These are phyloP conservation scores for Colletotrichum tofieldiae DNA, from an alignment of 2,329 filamentous ascomycete species.

Conservation along the genomic window DNA sequence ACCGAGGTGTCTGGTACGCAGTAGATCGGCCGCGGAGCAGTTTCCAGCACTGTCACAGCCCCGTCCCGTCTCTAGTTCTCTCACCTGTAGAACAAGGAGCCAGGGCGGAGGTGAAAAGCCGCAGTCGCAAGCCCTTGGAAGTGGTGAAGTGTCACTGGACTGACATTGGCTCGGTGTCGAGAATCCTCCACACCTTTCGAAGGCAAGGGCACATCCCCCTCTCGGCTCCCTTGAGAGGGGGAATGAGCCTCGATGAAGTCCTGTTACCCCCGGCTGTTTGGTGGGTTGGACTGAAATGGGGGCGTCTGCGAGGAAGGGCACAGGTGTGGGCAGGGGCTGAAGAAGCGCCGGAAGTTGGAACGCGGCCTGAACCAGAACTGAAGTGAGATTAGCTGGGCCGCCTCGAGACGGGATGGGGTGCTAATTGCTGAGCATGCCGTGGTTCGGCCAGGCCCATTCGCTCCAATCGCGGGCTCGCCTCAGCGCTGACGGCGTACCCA, in stretches of 20 bases:
- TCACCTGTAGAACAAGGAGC: slow-evolving; percentile 14
- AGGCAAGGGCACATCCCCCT: not conserved
- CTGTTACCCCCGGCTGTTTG: not conserved
- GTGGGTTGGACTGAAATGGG: slow-evolving; percentile 3
- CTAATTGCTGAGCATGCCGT: slow-evolving; percentile 21
- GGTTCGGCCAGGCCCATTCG: slow-evolving; percentile 7
- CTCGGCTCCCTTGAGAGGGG: not conserved
- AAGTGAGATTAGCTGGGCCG: slow-evolving; percentile 20
- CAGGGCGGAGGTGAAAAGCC: not conserved
- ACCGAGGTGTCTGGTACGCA: slow-evolving; percentile 9
- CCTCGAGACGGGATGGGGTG: slow-evolving; percentile 1
- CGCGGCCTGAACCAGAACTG: slow-evolving; percentile 16
- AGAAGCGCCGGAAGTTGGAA: slow-evolving; percentile 24
- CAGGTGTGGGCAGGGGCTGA: slow-evolving; percentile 25
- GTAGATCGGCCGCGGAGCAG: slow-evolving; percentile 16
- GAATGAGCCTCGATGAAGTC: not conserved
- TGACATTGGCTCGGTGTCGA: slow-evolving; percentile 6
- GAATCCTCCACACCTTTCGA: slow-evolving; percentile 1
- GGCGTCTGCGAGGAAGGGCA: not conserved
- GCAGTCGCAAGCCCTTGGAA: slow-evolving; percentile 20
- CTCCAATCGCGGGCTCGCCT: slow-evolving; percentile 42
- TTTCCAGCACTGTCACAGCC: slow-evolving; percentile 26
- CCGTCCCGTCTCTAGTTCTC: slow-evolving; percentile 16
- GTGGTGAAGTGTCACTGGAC: slow-evolving; percentile 11
- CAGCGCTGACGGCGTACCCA: slow-evolving; percentile 15